Base-by-base conservation (phyloP, 1,139 yeast genomes). In the Hansenula sp. region DNA sequence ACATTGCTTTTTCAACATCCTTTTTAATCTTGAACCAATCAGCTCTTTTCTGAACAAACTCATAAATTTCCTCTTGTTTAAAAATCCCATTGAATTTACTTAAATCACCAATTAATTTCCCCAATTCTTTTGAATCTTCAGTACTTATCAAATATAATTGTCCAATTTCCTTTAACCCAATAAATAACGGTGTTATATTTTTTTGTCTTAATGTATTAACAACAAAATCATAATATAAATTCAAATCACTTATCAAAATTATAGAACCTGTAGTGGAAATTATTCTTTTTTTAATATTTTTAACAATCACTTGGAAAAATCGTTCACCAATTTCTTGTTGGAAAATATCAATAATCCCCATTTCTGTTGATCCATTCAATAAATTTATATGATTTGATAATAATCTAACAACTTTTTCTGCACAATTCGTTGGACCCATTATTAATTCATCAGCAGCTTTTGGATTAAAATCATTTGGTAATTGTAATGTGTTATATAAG, bases 291-390 rank as follows among this genome's bases (percentile, higher is more conserved):
- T 82, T 81, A 42, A 93, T 71, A 46, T 84, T 78, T 60, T 88
- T 89, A 33, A 89, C 88, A 35, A 93, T 70, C 1, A 83, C 72
- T 37, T 79, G 83, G 59, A 89, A 90, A 51, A 93, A 84, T 40
- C 99, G 64, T 58, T 89, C 89, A 0, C 96, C 96, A 33, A 93
- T 81, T 59, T 93, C 99, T 59, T 90, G 96, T 55, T 91, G 95
- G 59, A 90, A 93, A 0, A 93, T 95, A 56, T 91, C 98, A 25
- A 91, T 78, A 9, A 94, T 84, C 0, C 90, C 78, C 57, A 84
- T 87, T 46, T 93, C 98, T 0, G 97, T 89, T 18, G 95, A 79
- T 3, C 91, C 96, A 17, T 79, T 81, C 41, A 93, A 68, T 41
- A 91, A 66, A 47, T 79, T 79, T 50, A 91, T 81, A 59, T 91